Conservation (phyloP, 345 rosid species). For the Bruguiera parviflora region DNA sequence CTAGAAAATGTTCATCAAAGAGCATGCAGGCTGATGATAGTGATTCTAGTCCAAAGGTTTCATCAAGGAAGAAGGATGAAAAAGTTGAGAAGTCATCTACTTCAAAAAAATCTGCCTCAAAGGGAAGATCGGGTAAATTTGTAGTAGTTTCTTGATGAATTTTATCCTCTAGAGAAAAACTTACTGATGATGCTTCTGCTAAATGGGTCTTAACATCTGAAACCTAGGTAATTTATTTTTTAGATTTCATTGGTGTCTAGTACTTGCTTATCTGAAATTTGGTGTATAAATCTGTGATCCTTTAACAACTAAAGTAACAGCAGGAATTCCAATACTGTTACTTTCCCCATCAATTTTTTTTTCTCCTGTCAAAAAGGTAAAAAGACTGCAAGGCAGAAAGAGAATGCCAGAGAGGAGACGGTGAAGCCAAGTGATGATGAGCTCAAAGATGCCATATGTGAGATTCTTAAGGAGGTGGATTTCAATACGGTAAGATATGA, state of each 20-base stretch:
- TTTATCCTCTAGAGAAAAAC: too few relatives aligned
- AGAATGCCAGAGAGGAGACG: conserved; percentile 42
- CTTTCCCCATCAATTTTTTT: too few relatives aligned
- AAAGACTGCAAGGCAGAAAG: conserved; percentile 54
- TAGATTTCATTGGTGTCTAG: too few relatives aligned
- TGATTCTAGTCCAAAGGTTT: conserved; percentile 55
- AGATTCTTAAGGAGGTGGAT: conserved; percentile 74
- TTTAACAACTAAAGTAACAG: neutral
- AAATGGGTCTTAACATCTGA: too few relatives aligned
- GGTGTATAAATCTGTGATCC: too few relatives aligned
- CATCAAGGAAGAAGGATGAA: conserved; percentile 55
- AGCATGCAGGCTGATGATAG: conserved; percentile 43
- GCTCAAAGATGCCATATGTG: conserved; percentile 63
- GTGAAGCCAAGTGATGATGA: conserved; percentile 47
- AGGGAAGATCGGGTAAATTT: conserved; percentile 60
- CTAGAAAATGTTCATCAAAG: conserved; percentile 47
- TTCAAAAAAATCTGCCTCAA: conserved; percentile 50
- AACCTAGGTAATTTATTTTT: too few relatives aligned
- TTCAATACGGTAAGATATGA: conserved; percentile 67
- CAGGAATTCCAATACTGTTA: neutral
- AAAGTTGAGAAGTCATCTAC: conserved; percentile 43
- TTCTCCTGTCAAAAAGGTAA: conserved; percentile 32
- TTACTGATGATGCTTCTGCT: too few relatives aligned
- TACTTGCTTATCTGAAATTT: too few relatives aligned
- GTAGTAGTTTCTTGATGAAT: too few relatives aligned